These are phyloP conservation scores for Pleurotus sapidus DNA, from an alignment of 768 basidiomycete genomes.

Conservation along the genomic window DNA sequence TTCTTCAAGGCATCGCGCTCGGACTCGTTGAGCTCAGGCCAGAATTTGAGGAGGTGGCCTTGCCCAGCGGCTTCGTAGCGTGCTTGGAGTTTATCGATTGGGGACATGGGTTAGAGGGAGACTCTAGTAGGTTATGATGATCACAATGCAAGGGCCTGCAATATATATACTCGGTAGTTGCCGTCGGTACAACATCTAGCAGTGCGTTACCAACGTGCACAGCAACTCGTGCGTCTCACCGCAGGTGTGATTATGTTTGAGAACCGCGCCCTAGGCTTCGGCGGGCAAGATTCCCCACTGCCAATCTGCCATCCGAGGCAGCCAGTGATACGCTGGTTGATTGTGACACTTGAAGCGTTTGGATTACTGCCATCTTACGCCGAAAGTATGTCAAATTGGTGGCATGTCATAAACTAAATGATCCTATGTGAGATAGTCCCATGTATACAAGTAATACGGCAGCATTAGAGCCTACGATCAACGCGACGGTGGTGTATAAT, in stretches of 20 bases:
- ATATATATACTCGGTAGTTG: conserved; percentile 12
- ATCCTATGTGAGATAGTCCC: no score
- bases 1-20: conserved; percentile 62
- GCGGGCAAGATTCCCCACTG: no score
- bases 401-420: no score
- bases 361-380: no score
- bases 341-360: no score
- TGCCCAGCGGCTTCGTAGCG: conserved; percentile 82
- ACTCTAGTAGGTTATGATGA: conserved; percentile 7
- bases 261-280: conserved; percentile 2
- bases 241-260: conserved; percentile 1
- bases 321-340: no score
- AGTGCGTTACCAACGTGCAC: conserved; percentile 9
- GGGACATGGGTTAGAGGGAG: conserved; percentile 38
- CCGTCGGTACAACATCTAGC: conserved; percentile 8
- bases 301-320: neutral
- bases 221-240: neutral
- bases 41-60: conserved; percentile 88
- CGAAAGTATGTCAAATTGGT: no score
- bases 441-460: no score
- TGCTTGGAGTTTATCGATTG: conserved; percentile 51
- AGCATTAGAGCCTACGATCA: no score
- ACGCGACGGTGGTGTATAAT: no score
- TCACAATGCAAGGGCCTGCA: conserved; percentile 3
- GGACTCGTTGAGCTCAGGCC: conserved; percentile 60